Evolutionary conservation across 345 rosid species (phyloP), one percentile per base, ranked within the genome.

Genomic region (Toxicodendron radicans): DNA sequence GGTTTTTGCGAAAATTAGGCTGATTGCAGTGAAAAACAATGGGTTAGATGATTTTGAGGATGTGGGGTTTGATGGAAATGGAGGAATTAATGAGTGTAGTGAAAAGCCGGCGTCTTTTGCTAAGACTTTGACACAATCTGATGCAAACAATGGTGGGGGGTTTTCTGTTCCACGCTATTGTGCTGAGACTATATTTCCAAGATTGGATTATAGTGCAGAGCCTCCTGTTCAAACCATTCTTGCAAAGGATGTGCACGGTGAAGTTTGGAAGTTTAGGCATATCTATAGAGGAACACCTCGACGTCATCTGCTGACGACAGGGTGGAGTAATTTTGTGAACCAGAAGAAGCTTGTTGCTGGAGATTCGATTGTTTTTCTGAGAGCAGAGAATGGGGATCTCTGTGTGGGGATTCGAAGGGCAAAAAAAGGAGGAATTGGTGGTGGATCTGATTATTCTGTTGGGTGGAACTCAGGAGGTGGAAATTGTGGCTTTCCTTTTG

Each of bases 161-260:
- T 95, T 95, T 86, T 95, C 99, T 5, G 99, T 95, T 49, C 99
- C 99, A 0, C 89, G 99, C 10, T 95, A 95, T 73, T 95, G 99
- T n/a, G 99, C 99, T 0, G 98, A 95, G 89, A 93, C 97, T 10
- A 93, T 95, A 59, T 95, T 95, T 62, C 99, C 96, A 1, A 85
- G 90, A 27, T 63, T 95, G 79, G 99, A 95, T 76, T 93, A 90
- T 54, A 87, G 82, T 1, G 91, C 91, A 0, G 97, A 95, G 60
- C 99, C 99, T 23, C 99, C 99, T 2, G 99, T 95, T 66, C 99
- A 95, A 90, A 91, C 87, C 20, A 90, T 95, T 76, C 83, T 93
- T 41, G 98, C 94, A 0, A 95, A 92, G 76, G 99, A 95, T 77
- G 98, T 95, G 33, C 99, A 91, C 35, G 97, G 97, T 0, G 87